Base-by-base conservation (phyloP, 176 grass and related monocot species). In the Carex parvula region DNA sequence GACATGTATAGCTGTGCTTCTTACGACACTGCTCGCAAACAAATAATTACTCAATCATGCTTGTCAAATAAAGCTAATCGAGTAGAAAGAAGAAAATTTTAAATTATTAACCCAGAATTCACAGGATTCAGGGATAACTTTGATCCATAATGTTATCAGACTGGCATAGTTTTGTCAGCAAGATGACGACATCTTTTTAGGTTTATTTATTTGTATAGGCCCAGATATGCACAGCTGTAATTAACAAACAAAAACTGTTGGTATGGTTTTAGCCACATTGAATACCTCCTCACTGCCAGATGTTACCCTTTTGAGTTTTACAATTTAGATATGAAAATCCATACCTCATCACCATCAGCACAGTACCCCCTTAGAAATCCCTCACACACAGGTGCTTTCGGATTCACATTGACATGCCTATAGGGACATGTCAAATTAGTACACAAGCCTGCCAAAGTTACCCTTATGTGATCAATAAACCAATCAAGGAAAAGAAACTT, bases 391-490 rank as follows among this genome's bases (percentile, higher is more conserved):
- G 88, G 88, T 80, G 96, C 93, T 46, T 89, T 93, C 4, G 78
- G 76, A 82, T 93, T 93, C 16, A 99, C 96, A 83, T 95, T 99
- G 82, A 99, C 93, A 89, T 98, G 93, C 64, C 96, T 99, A 82
- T 99, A 99, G 59, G 96, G 91, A 85, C 96, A 99, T 80, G 54
- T 79, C 81, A 70, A 89, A 71, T 99, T 93, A 75, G 91, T 93
- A 84, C 96, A 99, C 37, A 99, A 85, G 72, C 96, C 95, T 98
- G 89, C 62, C 55, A 88, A 69, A 14, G 1, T 79, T 70, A 60
- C 46, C 79, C 80, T 84, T 73, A 87, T 85, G 81, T 83, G 74
- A 88, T 71, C 44, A 90, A 67, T 63, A 70, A 50, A 60, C 30
- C 3, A 18, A 54, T 78, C 81, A 80, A 22, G 79, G 65, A 63